Conservation (phyloP, 208 protist species). For the Wallacemonas sp. region DNA sequence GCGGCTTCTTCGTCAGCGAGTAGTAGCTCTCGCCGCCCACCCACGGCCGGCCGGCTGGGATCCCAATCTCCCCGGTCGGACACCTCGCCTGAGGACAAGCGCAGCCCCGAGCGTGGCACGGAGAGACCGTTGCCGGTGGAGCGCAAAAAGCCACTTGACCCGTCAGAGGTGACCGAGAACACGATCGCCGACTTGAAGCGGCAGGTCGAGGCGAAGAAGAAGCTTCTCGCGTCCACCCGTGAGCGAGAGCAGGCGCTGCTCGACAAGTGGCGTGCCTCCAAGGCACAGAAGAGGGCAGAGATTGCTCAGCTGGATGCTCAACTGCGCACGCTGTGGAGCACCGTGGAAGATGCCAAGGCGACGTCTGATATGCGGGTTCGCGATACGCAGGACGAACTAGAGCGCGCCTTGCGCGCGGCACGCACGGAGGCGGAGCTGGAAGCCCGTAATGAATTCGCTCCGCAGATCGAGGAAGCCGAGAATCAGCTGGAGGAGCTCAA, state of each 20-base stretch:
- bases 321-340: constrained; percentile 45
- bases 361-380: constrained; percentile 43
- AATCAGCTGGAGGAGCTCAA: constrained; percentile 36
- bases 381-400: constrained; percentile 49
- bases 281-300: constrained; percentile 72
- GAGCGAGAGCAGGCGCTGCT: constrained; percentile 58
- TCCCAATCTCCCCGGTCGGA: not conserved
- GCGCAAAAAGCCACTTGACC: constrained; percentile 14
- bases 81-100: not conserved
- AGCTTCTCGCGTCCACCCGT: constrained; percentile 38
- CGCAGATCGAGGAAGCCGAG: constrained; percentile 40
- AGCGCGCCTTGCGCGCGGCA: constrained; percentile 40
- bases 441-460: constrained; percentile 53
- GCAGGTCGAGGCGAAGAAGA: constrained; percentile 63
- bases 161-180: constrained; percentile 31
- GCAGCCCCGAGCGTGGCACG: not conserved
- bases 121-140: not conserved
- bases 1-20: not conserved
- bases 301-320: constrained; percentile 64
- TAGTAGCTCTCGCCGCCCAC: constrained; percentile 4
- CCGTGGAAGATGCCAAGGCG: constrained; percentile 59
- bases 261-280: constrained; percentile 60
- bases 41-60: constrained; percentile 14
- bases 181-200: constrained; percentile 51
- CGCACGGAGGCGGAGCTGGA: constrained; percentile 48